A percentile compares a stretch with the other conserved stretches of the same genome.
phyloP scores from a whole-genome alignment of 768 basidiomycete species.

The Lactarius hengduanensis region DNA sequence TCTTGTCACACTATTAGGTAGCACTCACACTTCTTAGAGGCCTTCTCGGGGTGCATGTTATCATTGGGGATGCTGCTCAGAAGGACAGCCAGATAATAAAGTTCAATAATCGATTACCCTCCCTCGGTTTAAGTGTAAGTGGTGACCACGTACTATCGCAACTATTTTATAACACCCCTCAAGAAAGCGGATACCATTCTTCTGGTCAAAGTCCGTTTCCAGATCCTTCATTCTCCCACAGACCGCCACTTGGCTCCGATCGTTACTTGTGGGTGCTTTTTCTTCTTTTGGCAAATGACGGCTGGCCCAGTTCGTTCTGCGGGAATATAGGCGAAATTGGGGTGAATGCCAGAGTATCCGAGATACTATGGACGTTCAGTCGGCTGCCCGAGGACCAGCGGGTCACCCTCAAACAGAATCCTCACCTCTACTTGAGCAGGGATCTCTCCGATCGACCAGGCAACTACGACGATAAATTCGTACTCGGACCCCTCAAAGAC shows the following conservation, averaged over 20 bases:
- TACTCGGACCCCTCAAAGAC: constrained; percentile 20
- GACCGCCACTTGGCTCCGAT: constrained; percentile 16
- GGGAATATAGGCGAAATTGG: constrained; percentile 22
- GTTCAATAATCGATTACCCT: too few species aligned
- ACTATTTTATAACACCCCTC: too few species aligned
- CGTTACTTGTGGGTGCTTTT: constrained; percentile 17
- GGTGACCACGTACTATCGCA: too few species aligned
- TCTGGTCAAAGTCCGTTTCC: too few species aligned
- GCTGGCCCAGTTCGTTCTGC: neutral
- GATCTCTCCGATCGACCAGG: constrained; percentile 20
- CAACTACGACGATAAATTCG: constrained; percentile 13
- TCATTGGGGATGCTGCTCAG: too few species aligned
- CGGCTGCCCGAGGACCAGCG: constrained; percentile 24
- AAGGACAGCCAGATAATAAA: too few species aligned
- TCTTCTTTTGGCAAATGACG: neutral
- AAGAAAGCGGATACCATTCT: too few species aligned
- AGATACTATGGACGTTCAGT: constrained; percentile 21
- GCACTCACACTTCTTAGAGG: too few species aligned
- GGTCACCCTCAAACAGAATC: constrained; percentile 25
- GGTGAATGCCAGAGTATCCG: constrained; percentile 21
- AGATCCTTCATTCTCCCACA: constrained; percentile 18
- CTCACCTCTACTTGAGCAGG: constrained; percentile 20
- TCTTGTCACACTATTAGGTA: too few species aligned
- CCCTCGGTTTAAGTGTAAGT: too few species aligned
- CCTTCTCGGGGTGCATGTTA: too few species aligned